Conservation (phyloP, 225 moss, liverwort and hornwort species). For the Climacium dendroides region DNA sequence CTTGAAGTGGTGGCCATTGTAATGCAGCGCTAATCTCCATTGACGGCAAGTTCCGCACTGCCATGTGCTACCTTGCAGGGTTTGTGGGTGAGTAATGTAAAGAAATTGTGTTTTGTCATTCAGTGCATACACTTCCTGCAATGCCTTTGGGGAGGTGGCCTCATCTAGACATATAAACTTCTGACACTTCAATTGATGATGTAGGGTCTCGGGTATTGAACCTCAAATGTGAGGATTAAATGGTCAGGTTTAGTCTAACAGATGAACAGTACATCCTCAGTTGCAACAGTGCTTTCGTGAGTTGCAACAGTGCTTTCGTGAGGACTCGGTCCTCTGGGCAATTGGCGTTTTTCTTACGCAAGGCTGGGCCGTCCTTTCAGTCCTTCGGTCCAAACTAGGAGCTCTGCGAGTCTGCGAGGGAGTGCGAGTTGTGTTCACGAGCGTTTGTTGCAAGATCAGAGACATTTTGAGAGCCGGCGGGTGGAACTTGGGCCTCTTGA, state of each 20-base stretch:
- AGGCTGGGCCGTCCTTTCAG: not conserved
- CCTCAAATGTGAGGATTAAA: too few relatives aligned
- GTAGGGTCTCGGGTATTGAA: too few relatives aligned
- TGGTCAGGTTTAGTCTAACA: too few relatives aligned
- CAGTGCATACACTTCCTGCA: not conserved
- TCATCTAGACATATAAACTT: too few relatives aligned
- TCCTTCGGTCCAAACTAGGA: not conserved
- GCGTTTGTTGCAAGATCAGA: not conserved
- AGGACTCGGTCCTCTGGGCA: too few relatives aligned
- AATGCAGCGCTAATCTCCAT: slow-evolving; percentile 83
- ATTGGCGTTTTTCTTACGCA: not conserved
- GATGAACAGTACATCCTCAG: too few relatives aligned
- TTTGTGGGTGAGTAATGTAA: slow-evolving; percentile 51
- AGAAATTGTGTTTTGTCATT: not conserved
- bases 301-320: too few relatives aligned
- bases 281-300: too few relatives aligned
- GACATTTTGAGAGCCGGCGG: not conserved
- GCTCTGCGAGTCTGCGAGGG: not conserved
- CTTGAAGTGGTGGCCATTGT: slow-evolving; percentile 84
- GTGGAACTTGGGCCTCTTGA: not conserved
- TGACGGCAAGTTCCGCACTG: slow-evolving; percentile 70
- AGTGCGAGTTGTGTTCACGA: not conserved
- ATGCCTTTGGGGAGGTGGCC: too few relatives aligned
- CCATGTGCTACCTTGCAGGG: slow-evolving; percentile 89
- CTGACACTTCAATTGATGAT: too few relatives aligned